Evolutionary conservation across 257 asterid genomes (phyloP), one percentile per base, ranked within the genome.

Genomic region (Haberlea rhodopensis): DNA sequence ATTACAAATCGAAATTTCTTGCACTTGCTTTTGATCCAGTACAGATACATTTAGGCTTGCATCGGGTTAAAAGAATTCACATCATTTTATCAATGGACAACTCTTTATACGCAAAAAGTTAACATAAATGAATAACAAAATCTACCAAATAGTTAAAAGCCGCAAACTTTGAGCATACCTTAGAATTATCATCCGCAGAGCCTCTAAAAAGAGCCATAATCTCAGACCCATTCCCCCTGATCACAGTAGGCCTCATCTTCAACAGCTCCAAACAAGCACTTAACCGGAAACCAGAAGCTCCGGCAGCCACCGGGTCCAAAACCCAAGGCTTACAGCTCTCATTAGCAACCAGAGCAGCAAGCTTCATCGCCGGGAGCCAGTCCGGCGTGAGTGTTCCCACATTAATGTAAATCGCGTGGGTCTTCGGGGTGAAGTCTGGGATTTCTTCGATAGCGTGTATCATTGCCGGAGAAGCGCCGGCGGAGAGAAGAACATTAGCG

Each of bases 401-500:
- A 86, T 92, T 92, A 19, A 92, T 52, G 82, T 87, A 92, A 46
- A 92, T 88, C 21, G 86, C 95, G 64, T 70, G 73, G 54, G 61
- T 68, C 64, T 78, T 85, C 11, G 99, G 95, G 20, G 97, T 85
- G 76, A 92, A 92, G 18, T 92, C 99, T 0, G 88, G 91, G 72
- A 85, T 85, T 58, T 92, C 99, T 3, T 76, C 73, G 20, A 68
- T 27, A 10, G 87, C 85, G 68, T 87, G 96, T n/a, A 87, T 73
- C 99, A 92, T 92, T n/a, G 94, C 97, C 60, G 99, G 99, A 1
- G 91, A 89, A 1, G 97, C 98, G 37, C 96, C 97, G 75, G 88
- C 86, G 29, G 99, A 70, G 75, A 92, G 82, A 0, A 92, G 84
- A 22, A 86, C 81, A 63, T 89, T 92, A 63, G 99, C 97, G 80